Base-by-base conservation (phyloP, 257 asterid genomes). In the Misopates orontium region DNA sequence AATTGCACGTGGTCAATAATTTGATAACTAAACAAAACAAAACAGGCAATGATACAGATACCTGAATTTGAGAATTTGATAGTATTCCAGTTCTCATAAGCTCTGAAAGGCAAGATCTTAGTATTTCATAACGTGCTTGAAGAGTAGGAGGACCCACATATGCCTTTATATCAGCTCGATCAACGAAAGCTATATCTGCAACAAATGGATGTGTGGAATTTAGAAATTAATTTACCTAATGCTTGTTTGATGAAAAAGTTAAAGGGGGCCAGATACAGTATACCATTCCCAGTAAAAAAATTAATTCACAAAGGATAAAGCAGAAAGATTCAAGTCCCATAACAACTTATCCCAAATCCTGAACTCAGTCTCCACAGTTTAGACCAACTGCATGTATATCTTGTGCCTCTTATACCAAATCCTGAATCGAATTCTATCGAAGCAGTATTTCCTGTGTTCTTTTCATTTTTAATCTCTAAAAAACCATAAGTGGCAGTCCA, bases 131-230 rank as follows among this genome's bases (percentile, higher is more conserved):
- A 53, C 99, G 91, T 62, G 99, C 97, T 77, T 90, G 87, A 52
- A 90, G 91, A 21, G 99, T 86, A 73, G 99, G 99, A 63, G 99
- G 99, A 20, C 99, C 99, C 60, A 94, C 92, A 20, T 90, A 94
- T 7, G 97, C 99, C 82, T 90, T 94, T 64, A 94, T 90, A 77
- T 94, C 99, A 78, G 97, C 99, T 70, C 99, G 91, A 82, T 94
- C 99, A 36, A 94, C 96, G 67, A 94, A 94, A 54, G 99, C 99
- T 57, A 94, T 80, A 74, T 94, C 99, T 94, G 87, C 80, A 77
- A 72, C 64, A 66, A 80, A 63, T 74, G 50, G 32, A 71, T 57
- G 70, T 25, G 25, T 17, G 47, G 23, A 7, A 55, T 32, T 61
- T 44, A 36, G 11, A 14, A 15, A 24, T 36, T 32, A 52, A 45